Evolutionary conservation across 176 grass and related monocot species (phyloP).

Genomic region (Triticum dicoccoides): DNA sequence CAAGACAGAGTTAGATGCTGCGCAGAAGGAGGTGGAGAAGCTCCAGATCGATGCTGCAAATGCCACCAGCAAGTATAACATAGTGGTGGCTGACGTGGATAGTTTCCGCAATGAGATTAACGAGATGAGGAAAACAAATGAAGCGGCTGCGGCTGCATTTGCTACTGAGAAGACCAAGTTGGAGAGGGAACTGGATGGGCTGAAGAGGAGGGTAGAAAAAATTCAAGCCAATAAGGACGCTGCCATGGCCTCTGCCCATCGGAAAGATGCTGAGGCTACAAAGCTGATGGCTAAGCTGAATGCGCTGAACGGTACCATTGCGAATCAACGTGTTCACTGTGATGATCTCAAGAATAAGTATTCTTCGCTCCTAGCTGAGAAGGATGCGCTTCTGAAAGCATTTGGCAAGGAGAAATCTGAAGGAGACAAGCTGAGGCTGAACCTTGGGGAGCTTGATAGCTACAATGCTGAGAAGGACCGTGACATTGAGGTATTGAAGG

Average conservation of each 20-base stretch:
- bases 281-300: slow-evolving; percentile 25
- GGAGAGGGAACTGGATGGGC: not conserved
- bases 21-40: not conserved
- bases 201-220: not conserved
- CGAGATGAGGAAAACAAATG: not conserved
- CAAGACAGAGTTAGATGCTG: not conserved
- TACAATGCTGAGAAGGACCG: not conserved
- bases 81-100: not conserved
- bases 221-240: slow-evolving; percentile 51
- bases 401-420: slow-evolving; percentile 27
- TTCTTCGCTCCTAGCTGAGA: slow-evolving; percentile 29
- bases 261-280: slow-evolving; percentile 32
- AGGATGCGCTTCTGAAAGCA: not conserved
- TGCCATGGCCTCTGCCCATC: not conserved
- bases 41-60: not conserved
- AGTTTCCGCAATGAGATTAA: not conserved
- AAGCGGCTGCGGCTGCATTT: not conserved
- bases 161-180: not conserved
- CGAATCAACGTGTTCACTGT: not conserved
- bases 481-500: slow-evolving; percentile 33
- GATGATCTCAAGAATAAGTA: not conserved
- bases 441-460: slow-evolving; percentile 29
- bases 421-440: slow-evolving; percentile 15
- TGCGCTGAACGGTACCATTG: not conserved
- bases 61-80: not conserved